A percentile compares a stretch with the other conserved stretches of the same genome.
These are phyloP conservation scores for Gossypium lobatum DNA, from an alignment of 441 rosid species.

Conservation along the genomic window DNA sequence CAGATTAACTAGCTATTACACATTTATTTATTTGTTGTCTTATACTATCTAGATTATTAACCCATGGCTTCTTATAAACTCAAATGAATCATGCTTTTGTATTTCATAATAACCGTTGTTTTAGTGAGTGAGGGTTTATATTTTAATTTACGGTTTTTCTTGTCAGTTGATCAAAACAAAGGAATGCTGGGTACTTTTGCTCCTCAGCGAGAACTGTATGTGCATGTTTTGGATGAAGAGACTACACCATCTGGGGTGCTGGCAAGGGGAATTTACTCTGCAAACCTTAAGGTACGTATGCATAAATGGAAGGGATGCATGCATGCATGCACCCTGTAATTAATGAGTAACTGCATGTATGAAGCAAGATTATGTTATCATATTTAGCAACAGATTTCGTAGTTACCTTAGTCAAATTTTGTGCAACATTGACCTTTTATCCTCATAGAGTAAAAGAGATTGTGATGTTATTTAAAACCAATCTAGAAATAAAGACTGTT, in stretches of 20 bases:
- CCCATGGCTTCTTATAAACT: not conserved
- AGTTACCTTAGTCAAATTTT: not conserved
- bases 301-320: not conserved
- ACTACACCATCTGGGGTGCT: constrained; percentile 37
- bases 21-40: not conserved
- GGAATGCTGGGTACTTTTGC: constrained; percentile 45
- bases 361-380: not conserved
- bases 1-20: not conserved
- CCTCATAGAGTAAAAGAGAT: not conserved
- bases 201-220: constrained; percentile 33
- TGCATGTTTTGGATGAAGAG: constrained; percentile 48
- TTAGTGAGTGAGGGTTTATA: not conserved
- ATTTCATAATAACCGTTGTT: not conserved
- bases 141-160: constrained; percentile 5
- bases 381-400: not conserved
- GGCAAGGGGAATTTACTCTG: constrained; percentile 38
- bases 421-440: not conserved
- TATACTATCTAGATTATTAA: not conserved
- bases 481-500: not conserved
- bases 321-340: not conserved
- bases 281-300: constrained; percentile 34
- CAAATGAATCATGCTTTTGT: not conserved
- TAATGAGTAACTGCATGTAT: not conserved
- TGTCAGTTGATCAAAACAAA: constrained; percentile 31
- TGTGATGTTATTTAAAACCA: not conserved